Base-by-base conservation (phyloP, 108 stramenopile genomes). In the Fistulifera pelliculosa region DNA sequence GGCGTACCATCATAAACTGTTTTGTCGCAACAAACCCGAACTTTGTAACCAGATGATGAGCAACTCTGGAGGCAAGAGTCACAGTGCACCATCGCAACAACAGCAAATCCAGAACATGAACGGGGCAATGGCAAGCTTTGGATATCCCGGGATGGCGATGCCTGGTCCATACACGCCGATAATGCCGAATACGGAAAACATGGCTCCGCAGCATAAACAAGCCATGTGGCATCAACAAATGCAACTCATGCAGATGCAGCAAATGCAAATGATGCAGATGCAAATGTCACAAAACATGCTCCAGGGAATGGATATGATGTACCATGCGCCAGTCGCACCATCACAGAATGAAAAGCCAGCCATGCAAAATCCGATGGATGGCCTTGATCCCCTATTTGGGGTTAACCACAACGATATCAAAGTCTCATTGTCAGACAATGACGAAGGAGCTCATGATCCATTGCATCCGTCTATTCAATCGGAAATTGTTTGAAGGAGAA, bases 21-120 rank as follows among this genome's bases (percentile, higher is more conserved):
- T 80, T 50, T 41, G 56, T 16, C 38, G 70, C 0, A 73, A 72
- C 43, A 58, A 74, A 15, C 67, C 73, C 12, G 45, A 57, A 7
- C 58, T 71, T 16, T 79, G 77, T 39, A 35, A 69, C 11, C 77
- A 68, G 10, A 79, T 79, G 77, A 69, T 58, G 38, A 74, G 73
- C 55, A 71, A 73, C 38, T 64, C 60, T 28, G 60, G 57, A 16
- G 64, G 49, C 44, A 66, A 57, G 21, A 31, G 48, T 43, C 25
- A 66, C 66, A 0, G 16, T 68, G 38, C 27, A 44, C 11, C 74
- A 68, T 45, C 65, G 60, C 51, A 75, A 52, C 60, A 43, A 23
- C 19, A 38, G 21, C 19, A 25, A 2, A 43, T 57, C n/a, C 41
- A 41, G 18, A 57, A 14, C 25, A 44, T 57, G 41, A 41, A 40